Conservation (phyloP, 2,329 filamentous ascomycete species). For the Phialemonium atrogriseum region DNA sequence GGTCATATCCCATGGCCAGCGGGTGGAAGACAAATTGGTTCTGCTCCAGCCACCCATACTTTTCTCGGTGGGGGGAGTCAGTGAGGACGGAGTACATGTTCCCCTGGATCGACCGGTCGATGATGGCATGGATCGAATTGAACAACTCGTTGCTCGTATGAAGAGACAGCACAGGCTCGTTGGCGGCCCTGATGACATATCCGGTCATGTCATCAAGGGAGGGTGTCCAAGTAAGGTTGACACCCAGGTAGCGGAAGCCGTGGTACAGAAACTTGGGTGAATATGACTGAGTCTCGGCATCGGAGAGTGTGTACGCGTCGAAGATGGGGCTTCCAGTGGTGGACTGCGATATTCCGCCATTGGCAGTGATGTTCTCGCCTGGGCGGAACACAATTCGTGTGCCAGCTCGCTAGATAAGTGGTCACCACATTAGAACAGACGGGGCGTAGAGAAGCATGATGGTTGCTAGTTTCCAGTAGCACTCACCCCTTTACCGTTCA, state of each 20-base stretch:
- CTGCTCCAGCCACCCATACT: slow-evolving; percentile 10
- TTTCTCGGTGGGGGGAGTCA: slow-evolving; percentile 9
- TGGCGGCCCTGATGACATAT: slow-evolving; percentile 5
- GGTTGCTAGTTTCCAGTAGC: not conserved
- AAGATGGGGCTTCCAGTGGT: slow-evolving; percentile 7
- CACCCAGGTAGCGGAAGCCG: slow-evolving; percentile 6
- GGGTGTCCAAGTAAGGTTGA: slow-evolving; percentile 9
- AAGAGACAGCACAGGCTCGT: slow-evolving; percentile 5
- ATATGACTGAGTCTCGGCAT: slow-evolving; percentile 1
- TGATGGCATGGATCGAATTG: slow-evolving; percentile 6
- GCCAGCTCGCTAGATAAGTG: slow-evolving; percentile 3
- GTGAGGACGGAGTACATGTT: slow-evolving; percentile 10
- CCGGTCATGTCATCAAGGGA: slow-evolving; percentile 2
- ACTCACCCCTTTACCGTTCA: slow-evolving; percentile 5
- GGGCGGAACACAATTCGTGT: slow-evolving; percentile 8
- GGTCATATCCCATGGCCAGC: slow-evolving; percentile 4
- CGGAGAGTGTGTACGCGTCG: slow-evolving; percentile 8
- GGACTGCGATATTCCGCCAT: slow-evolving; percentile 1
- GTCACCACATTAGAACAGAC: no score
- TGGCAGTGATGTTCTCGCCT: slow-evolving; percentile 3
- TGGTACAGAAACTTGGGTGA: slow-evolving; percentile 7
- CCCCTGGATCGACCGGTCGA: slow-evolving; percentile 8
- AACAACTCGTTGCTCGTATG: slow-evolving; percentile 4
- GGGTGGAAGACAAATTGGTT: slow-evolving; percentile 8
- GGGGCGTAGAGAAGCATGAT: no score